These are phyloP conservation scores for Aspergillus costaricaensis DNA, from an alignment of 2,329 filamentous ascomycete species.

Conservation along the genomic window DNA sequence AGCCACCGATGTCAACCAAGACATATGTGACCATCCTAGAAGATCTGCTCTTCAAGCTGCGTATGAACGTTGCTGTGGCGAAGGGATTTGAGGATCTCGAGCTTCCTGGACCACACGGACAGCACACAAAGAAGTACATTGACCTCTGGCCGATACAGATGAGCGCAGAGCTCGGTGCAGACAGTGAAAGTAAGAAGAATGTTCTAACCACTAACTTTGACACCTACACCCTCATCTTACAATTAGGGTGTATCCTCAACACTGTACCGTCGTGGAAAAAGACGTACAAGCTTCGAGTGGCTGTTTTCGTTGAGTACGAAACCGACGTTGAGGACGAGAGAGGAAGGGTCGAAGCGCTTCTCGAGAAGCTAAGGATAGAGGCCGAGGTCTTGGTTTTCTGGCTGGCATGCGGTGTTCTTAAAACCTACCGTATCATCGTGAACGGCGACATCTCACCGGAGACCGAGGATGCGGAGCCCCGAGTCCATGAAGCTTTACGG, in stretches of 20 bases:
- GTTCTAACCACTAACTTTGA: slow-evolving; percentile 87
- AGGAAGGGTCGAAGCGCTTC: slow-evolving; percentile 68
- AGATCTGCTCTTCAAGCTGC: slow-evolving; percentile 73
- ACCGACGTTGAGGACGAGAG: slow-evolving; percentile 78
- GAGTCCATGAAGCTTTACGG: slow-evolving; percentile 67
- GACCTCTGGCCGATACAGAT: slow-evolving; percentile 93
- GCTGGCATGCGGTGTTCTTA: slow-evolving; percentile 71
- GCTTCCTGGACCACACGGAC: slow-evolving; percentile 62
- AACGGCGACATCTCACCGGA: slow-evolving; percentile 62
- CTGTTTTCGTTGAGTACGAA: slow-evolving; percentile 89
- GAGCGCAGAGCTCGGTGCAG: slow-evolving; percentile 76
- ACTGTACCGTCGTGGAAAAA: slow-evolving; percentile 80
- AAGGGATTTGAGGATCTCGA: slow-evolving; percentile 78
- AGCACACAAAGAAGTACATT: slow-evolving; percentile 72
- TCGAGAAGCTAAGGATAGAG: slow-evolving; percentile 80
- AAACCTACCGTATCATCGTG: slow-evolving; percentile 75
- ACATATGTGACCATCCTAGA: slow-evolving; percentile 82
- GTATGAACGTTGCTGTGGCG: slow-evolving; percentile 81
- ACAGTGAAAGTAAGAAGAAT: slow-evolving; percentile 62
- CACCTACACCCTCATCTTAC: slow-evolving; percentile 84
- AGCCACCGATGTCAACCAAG: slow-evolving; percentile 67
- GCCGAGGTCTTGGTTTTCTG: slow-evolving; percentile 79
- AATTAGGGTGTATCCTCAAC: slow-evolving; percentile 79
- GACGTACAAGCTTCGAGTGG: slow-evolving; percentile 70
- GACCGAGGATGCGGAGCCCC: slow-evolving; percentile 57